phyloP scores from a whole-genome alignment of 352 stramenopile genomes.

The Elongisporangium prolatum region DNA sequence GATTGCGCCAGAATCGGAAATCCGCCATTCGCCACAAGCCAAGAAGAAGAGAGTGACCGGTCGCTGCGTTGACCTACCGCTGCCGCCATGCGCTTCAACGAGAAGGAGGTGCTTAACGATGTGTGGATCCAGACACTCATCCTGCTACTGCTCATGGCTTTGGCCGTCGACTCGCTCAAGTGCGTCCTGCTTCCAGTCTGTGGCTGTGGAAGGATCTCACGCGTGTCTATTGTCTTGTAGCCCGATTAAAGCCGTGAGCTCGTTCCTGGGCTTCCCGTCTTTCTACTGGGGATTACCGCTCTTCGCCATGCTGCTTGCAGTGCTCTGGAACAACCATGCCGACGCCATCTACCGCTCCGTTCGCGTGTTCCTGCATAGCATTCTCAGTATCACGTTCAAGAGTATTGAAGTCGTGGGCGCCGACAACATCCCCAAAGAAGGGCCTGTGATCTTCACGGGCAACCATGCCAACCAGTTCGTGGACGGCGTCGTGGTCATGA shows the following conservation, averaged over 20 bases:
- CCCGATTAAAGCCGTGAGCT: slow-evolving; percentile 77
- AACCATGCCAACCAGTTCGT: slow-evolving; percentile 99
- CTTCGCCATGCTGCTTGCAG: slow-evolving; percentile 56
- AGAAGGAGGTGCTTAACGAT: slow-evolving; percentile 75
- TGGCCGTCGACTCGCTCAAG: slow-evolving; percentile 86
- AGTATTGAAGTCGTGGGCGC: slow-evolving; percentile 95
- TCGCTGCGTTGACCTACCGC: background rate
- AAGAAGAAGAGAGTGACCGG: background rate
- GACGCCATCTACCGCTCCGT: slow-evolving; percentile 78
- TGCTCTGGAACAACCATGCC: slow-evolving; percentile 72
- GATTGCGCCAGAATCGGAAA: background rate
- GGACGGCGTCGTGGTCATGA: slow-evolving; percentile 95
- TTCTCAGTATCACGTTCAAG: slow-evolving; percentile 98
- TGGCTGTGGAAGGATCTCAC: background rate
- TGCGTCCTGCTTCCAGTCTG: slow-evolving; percentile 21
- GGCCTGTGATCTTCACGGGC: slow-evolving; percentile 96
- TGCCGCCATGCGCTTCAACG: slow-evolving; percentile 65
- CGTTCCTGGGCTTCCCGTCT: slow-evolving; percentile 62
- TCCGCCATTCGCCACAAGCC: background rate
- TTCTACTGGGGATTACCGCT: slow-evolving; percentile 64
- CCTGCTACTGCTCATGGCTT: slow-evolving; percentile 68
- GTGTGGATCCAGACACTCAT: slow-evolving; percentile 80
- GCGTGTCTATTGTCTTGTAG: slow-evolving; percentile 13
- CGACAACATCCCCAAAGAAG: slow-evolving; percentile 95
- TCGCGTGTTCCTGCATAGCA: slow-evolving; percentile 95